phyloP scores from a whole-genome alignment of 495 filamentous ascomycete species.

The Aspergillus sparsus region DNA sequence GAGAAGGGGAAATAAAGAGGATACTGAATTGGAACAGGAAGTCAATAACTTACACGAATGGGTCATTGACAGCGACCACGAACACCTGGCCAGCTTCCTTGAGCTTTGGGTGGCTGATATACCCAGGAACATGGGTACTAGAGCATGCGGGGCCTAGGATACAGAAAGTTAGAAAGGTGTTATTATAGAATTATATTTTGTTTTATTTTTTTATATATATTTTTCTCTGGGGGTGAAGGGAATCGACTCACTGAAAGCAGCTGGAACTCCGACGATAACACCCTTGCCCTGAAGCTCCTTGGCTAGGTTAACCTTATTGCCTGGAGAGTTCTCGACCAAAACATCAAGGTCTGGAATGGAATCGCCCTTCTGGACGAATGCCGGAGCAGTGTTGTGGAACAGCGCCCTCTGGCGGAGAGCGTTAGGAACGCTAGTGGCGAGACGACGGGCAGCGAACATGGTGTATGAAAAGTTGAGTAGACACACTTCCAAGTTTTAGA shows the following conservation, averaged over 20 bases:
- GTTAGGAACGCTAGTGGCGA: slow-evolving; percentile 40
- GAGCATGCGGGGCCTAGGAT: slow-evolving; percentile 69
- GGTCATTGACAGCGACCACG: slow-evolving; percentile 90
- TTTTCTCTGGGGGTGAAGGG: not conserved
- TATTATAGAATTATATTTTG: not conserved
- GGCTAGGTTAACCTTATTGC: slow-evolving; percentile 84
- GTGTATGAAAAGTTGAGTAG: slow-evolving; percentile 4
- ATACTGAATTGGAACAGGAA: not conserved
- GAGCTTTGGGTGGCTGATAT: slow-evolving; percentile 70
- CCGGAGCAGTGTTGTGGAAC: slow-evolving; percentile 57
- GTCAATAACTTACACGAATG: slow-evolving; percentile 74
- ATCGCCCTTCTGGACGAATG: slow-evolving; percentile 61
- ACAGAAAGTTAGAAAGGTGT: slow-evolving; percentile 13
- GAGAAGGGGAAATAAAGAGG: not conserved
- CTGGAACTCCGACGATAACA: slow-evolving; percentile 86
- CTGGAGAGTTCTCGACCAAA: slow-evolving; percentile 60
- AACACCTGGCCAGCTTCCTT: slow-evolving; percentile 78
- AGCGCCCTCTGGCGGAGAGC: slow-evolving; percentile 38
- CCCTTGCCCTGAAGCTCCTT: slow-evolving; percentile 72
- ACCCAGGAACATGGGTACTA: slow-evolving; percentile 75
- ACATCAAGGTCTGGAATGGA: slow-evolving; percentile 63
- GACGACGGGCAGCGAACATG: slow-evolving; percentile 49
- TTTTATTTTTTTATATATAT: not conserved
- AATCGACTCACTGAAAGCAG: slow-evolving; percentile 70
- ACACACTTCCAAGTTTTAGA: not conserved